A percentile compares a stretch with the other conserved stretches of the same genome.
Conservation (phyloP, 2,329 filamentous ascomycete genomes). For the Pseudopyrenochaeta lycopersici region DNA sequence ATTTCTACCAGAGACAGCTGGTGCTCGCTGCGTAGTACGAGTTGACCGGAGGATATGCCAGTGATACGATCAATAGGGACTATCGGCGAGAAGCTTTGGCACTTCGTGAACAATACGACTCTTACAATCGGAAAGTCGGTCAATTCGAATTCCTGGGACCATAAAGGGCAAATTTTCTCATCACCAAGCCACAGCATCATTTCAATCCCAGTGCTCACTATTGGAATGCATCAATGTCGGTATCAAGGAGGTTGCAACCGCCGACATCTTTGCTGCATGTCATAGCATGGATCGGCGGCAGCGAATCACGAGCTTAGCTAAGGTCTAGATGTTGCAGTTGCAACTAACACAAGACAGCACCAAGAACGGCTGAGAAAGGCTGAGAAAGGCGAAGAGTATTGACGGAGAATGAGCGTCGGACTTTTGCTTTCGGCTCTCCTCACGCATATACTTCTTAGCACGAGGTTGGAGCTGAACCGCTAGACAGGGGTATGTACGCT, state of each 20-base stretch:
- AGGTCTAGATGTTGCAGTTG: slow-evolving; percentile 14
- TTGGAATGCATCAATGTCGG: slow-evolving; percentile 13
- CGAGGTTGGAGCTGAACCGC: slow-evolving; percentile 8
- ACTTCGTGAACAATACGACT: background rate
- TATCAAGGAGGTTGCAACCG: slow-evolving; percentile 12
- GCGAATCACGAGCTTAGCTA: slow-evolving; percentile 6
- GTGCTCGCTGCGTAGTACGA: background rate
- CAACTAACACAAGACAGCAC: slow-evolving; percentile 1
- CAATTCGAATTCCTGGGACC: background rate
- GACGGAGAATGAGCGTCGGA: slow-evolving; percentile 14
- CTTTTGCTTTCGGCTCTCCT: slow-evolving; percentile 37
- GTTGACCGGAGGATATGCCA: background rate
- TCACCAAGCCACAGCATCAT: background rate
- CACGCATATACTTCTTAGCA: slow-evolving; percentile 17
- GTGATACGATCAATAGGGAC: background rate
- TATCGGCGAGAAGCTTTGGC: background rate
- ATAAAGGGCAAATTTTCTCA: background rate
- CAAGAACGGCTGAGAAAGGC: slow-evolving; percentile 7
- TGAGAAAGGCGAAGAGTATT: slow-evolving; percentile 5
- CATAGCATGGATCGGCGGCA: slow-evolving; percentile 3
- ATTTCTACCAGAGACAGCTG: background rate
- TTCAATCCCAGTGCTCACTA: background rate
- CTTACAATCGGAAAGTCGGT: background rate
- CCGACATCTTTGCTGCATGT: slow-evolving; percentile 9
- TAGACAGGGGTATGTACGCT: slow-evolving; percentile 8